These are phyloP conservation scores for Caryopteris hybrid DNA, from an alignment of 305 asterid genomes.

Conservation along the genomic window DNA sequence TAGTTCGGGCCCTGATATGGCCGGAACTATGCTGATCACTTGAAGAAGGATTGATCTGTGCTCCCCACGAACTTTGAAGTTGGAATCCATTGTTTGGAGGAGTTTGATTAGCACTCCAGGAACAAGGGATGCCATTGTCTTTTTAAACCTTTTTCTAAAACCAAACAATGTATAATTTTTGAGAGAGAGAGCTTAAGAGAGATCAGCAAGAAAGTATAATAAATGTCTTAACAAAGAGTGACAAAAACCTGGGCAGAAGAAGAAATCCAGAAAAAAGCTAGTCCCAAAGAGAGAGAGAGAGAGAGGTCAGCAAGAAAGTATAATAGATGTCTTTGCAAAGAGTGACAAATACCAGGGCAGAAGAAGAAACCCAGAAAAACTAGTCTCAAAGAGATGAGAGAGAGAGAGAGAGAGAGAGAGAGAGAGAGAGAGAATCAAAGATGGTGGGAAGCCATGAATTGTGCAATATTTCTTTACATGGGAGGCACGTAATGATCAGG, in stretches of 20 bases:
- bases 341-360: constrained; percentile 25
- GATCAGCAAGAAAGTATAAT: background rate
- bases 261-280: background rate
- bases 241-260: constrained; percentile 25
- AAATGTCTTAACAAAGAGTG: background rate
- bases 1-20: constrained; percentile 62
- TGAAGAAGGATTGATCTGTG: constrained; percentile 67
- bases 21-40: constrained; percentile 89
- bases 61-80: constrained; percentile 61
- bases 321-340: background rate
- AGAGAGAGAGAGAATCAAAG: background rate
- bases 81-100: constrained; percentile 63
- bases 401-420: background rate
- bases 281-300: background rate
- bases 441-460: constrained; percentile 34
- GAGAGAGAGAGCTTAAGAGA: too few species aligned
- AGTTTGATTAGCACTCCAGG: constrained; percentile 86
- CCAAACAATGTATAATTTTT: too few species aligned
- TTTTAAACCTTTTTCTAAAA: background rate
- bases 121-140: constrained; percentile 66
- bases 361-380: background rate
- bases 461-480: constrained; percentile 36
- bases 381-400: background rate
- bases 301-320: background rate
- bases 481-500: constrained; percentile 59